A percentile compares a stretch with the other conserved stretches of the same genome.
Evolutionary conservation across 2,329 filamentous ascomycete genomes (phyloP).

Genomic region (Diaporthe citriasiana): DNA sequence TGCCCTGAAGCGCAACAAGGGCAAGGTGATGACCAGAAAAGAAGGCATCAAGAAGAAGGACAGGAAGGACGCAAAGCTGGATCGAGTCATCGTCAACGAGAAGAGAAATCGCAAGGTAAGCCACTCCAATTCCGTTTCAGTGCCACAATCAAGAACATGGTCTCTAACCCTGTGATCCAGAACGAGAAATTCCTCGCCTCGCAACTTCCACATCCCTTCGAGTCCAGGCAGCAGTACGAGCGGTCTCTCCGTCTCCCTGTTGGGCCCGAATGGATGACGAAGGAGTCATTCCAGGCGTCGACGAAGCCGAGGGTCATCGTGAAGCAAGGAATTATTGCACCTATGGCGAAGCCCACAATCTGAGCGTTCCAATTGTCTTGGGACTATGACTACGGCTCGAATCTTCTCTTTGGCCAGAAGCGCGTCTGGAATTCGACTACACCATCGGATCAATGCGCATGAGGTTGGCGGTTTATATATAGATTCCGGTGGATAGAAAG

Average conservation of each 20-base stretch:
- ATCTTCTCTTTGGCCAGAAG: background rate
- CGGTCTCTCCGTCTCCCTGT: slow-evolving; percentile 87
- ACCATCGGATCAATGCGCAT: background rate
- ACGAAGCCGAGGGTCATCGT: slow-evolving; percentile 91
- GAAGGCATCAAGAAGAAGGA: slow-evolving; percentile 79
- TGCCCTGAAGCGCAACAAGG: slow-evolving; percentile 74
- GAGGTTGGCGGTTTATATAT: background rate
- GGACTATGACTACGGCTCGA: no score
- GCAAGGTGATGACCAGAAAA: slow-evolving; percentile 73
- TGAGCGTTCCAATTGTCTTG: slow-evolving; percentile 41
- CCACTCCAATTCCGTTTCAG: slow-evolving; percentile 14
- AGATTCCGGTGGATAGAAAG: background rate
- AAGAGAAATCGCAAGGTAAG: slow-evolving; percentile 87
- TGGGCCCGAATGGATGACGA: slow-evolving; percentile 96
- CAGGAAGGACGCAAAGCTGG: slow-evolving; percentile 85
- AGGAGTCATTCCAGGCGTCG: slow-evolving; percentile 89
- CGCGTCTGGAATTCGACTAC: background rate
- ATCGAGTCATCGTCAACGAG: slow-evolving; percentile 92
- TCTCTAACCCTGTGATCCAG: slow-evolving; percentile 55
- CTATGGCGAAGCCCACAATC: slow-evolving; percentile 82
- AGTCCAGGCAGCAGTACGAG: slow-evolving; percentile 91
- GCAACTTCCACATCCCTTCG: slow-evolving; percentile 89
- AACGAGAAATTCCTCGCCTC: slow-evolving; percentile 90
- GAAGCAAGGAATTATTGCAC: slow-evolving; percentile 90
- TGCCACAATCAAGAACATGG: slow-evolving; percentile 40